A percentile compares a stretch with the other conserved stretches of the same genome.
These are phyloP conservation scores for Dictyostelium citrinum DNA, from an alignment of 78 protist species.

Conservation along the genomic window DNA sequence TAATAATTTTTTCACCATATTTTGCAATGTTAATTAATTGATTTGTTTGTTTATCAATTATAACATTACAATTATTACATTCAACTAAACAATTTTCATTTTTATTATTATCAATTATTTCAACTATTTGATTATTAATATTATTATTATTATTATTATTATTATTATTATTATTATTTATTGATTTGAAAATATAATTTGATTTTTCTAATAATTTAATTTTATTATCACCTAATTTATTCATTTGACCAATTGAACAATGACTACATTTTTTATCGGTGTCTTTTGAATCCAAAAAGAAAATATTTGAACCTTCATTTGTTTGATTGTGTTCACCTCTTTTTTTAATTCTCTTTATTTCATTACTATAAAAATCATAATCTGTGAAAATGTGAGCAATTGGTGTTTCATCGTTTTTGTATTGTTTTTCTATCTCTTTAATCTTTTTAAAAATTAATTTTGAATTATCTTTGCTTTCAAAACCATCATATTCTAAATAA, in stretches of 20 bases:
- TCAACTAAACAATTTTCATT: not conserved
- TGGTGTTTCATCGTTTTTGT: not conserved
- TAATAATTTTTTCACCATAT: not conserved
- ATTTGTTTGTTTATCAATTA: not conserved
- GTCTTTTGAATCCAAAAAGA: not conserved
- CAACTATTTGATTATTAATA: not conserved
- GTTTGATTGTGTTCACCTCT: not conserved
- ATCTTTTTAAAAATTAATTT: not conserved
- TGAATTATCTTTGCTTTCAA: not conserved
- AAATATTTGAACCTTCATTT: not conserved
- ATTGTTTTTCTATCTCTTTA: not conserved
- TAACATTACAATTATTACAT: not conserved
- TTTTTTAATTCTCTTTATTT: not conserved
- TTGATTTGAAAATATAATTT: not conserved
- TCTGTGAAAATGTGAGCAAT: not conserved
- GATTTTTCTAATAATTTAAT: not conserved
- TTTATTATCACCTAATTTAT: not conserved
- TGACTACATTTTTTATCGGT: not conserved
- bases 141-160: not conserved
- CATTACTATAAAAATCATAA: not conserved
- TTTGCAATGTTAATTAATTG: not conserved
- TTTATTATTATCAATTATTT: not conserved
- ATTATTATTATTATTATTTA: not conserved
- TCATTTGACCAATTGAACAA: not conserved
- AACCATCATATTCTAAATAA: not conserved